Percentiles rank a stretch among this genome's conserved stretches.
Evolutionary conservation across 768 basidiomycete genomes (phyloP).

Genomic region (Lentinula aciculospora): DNA sequence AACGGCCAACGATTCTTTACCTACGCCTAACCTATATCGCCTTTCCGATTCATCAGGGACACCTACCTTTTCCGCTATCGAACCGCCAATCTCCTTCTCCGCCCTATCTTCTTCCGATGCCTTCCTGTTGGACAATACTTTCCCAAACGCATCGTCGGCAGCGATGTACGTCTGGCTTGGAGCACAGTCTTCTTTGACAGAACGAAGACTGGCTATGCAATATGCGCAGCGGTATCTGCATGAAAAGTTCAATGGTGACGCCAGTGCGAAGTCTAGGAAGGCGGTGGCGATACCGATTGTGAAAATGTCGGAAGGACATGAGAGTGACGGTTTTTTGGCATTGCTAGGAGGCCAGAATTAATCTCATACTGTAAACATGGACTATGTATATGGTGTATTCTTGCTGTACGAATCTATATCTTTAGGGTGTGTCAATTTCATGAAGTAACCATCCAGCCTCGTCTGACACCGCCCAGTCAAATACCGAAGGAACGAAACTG

Average conservation of each 20-base stretch:
- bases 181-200: constrained; percentile 36
- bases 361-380: not conserved
- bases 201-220: constrained; percentile 45
- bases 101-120: constrained; percentile 43
- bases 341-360: constrained; percentile 15
- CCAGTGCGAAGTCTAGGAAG: constrained; percentile 9
- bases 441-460: no score
- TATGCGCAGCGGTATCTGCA: constrained; percentile 54
- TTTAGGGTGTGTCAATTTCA: no score
- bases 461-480: no score
- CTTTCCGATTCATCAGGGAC: constrained; percentile 41
- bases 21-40: constrained; percentile 26
- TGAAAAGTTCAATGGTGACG: constrained; percentile 21
- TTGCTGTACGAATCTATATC: not conserved
- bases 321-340: constrained; percentile 40
- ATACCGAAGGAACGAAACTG: no score
- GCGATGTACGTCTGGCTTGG: constrained; percentile 60
- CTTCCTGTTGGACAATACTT: constrained; percentile 43
- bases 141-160: constrained; percentile 25
- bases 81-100: constrained; percentile 17
- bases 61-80: constrained; percentile 30
- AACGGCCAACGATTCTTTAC: not conserved
- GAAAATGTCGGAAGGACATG: constrained; percentile 49
- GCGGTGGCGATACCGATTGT: constrained; percentile 36
- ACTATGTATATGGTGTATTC: no score